Percentiles rank a stretch among this genome's conserved stretches.
Conservation (phyloP, 495 filamentous ascomycete genomes). For the Letharia columbiana region DNA sequence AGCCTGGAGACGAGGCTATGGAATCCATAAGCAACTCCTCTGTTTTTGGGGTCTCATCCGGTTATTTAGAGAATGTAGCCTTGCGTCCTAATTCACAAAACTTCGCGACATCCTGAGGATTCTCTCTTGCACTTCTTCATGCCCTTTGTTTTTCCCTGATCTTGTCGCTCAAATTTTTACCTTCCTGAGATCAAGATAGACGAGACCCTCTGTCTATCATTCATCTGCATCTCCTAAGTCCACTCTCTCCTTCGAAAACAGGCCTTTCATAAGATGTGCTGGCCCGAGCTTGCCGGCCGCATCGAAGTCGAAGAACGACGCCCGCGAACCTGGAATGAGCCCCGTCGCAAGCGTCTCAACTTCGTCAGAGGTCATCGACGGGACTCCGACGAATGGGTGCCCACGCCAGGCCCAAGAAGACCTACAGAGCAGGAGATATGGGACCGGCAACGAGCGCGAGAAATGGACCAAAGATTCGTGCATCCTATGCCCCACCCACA, state of each 20-base stretch:
- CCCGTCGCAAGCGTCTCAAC: slow-evolving; percentile 22
- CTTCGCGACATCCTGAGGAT: not conserved
- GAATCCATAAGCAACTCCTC: not conserved
- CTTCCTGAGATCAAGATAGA: not conserved
- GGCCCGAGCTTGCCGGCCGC: slow-evolving; percentile 4
- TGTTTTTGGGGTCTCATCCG: not conserved
- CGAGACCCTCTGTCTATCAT: not conserved
- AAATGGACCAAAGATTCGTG: slow-evolving; percentile 4
- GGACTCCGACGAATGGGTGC: not conserved
- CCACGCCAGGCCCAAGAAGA: not conserved
- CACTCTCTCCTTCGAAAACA: not conserved
- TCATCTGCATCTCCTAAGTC: not conserved
- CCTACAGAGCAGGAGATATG: not conserved
- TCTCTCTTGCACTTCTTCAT: not conserved
- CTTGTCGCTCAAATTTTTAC: not conserved
- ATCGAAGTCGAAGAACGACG: slow-evolving; percentile 24
- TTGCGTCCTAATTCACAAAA: slow-evolving; percentile 1
- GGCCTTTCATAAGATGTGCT: not conserved
- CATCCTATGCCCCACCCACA: not conserved
- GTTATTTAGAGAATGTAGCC: not conserved
- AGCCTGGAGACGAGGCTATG: slow-evolving; percentile 4
- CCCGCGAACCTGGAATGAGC: slow-evolving; percentile 21
- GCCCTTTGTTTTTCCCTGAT: not conserved
- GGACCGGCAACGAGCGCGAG: not conserved
- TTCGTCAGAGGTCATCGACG: slow-evolving; percentile 10